These are phyloP conservation scores for Aspergillus diversus DNA, from an alignment of 495 filamentous ascomycete species.

Conservation along the genomic window DNA sequence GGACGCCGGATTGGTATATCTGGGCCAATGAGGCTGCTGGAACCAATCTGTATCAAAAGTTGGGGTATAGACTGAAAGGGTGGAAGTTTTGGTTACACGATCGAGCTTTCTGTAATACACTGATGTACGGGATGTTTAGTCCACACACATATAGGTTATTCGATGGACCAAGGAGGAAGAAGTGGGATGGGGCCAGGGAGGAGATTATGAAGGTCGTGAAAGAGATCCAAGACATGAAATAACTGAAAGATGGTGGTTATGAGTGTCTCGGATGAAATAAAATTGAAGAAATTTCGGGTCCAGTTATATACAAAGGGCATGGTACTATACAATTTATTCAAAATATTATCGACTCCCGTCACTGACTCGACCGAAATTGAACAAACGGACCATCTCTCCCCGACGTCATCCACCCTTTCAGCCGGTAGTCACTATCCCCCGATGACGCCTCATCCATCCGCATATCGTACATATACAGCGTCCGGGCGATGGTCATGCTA, in stretches of 20 bases:
- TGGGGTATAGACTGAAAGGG: slow-evolving; percentile 40
- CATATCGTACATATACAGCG: slow-evolving; percentile 28
- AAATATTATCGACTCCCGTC: too few relatives aligned
- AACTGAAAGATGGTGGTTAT: too few relatives aligned
- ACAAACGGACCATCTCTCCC: slow-evolving; percentile 5
- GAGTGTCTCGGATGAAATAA: too few relatives aligned
- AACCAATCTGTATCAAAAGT: slow-evolving; percentile 40
- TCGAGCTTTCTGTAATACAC: slow-evolving; percentile 35
- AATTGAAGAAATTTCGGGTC: too few relatives aligned
- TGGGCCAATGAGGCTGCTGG: slow-evolving; percentile 42
- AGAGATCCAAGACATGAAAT: not conserved
- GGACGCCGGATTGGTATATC: slow-evolving; percentile 30
- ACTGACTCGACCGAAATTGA: slow-evolving; percentile 6
- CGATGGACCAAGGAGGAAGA: slow-evolving; percentile 23
- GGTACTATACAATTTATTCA: too few relatives aligned
- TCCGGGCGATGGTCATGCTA: slow-evolving; percentile 23
- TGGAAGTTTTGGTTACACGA: slow-evolving; percentile 38
- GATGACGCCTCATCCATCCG: slow-evolving; percentile 10
- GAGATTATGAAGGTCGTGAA: not conserved
- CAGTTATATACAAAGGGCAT: too few relatives aligned
- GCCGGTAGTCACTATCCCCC: not conserved
- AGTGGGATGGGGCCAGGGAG: slow-evolving; percentile 14
- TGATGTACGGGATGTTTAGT: slow-evolving; percentile 40
- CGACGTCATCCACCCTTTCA: slow-evolving; percentile 1
- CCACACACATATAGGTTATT: slow-evolving; percentile 39